A percentile compares a stretch with the other conserved stretches of the same genome.
Evolutionary conservation across 1,139 yeast species (phyloP).

Genomic region (Suhomyces bokatorum): DNA sequence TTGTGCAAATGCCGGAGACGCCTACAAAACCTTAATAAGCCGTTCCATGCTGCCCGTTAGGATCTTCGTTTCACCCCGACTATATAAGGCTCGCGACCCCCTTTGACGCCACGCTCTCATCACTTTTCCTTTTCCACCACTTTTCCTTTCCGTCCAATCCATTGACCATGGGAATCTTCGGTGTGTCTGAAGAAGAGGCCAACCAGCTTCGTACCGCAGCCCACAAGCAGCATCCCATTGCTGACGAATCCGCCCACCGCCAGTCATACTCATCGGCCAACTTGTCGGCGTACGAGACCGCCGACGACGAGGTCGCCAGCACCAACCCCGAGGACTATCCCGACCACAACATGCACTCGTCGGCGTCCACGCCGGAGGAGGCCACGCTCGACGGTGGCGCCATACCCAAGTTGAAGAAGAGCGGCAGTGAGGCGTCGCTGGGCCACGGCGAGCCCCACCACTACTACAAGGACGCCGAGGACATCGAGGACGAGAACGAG

Average conservation of each 20-base stretch:
- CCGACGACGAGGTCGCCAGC: constrained; percentile 27
- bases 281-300: constrained; percentile 37
- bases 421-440: neutral
- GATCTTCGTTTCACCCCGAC: no score
- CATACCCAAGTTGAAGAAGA: constrained; percentile 2
- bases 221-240: constrained; percentile 3
- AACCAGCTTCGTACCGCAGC: constrained; percentile 39
- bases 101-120: no score
- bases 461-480: neutral
- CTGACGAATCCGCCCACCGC: constrained; percentile 6
- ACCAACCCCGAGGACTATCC: constrained; percentile 8
- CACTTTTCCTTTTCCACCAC: no score
- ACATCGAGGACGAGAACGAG: constrained; percentile 17
- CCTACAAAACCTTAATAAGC: no score
- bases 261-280: constrained; percentile 14
- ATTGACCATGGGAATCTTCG: constrained; percentile 21
- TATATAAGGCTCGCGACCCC: no score
- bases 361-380: constrained; percentile 1
- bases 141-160: no score
- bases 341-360: neutral
- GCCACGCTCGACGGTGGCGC: constrained; percentile 6
- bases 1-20: no score
- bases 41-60: no score
- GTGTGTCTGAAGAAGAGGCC: constrained; percentile 41
- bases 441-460: constrained; percentile 1